These are phyloP conservation scores for Schizophyllum amplum DNA, from an alignment of 1,284 basidiomycete species.

Conservation along the genomic window DNA sequence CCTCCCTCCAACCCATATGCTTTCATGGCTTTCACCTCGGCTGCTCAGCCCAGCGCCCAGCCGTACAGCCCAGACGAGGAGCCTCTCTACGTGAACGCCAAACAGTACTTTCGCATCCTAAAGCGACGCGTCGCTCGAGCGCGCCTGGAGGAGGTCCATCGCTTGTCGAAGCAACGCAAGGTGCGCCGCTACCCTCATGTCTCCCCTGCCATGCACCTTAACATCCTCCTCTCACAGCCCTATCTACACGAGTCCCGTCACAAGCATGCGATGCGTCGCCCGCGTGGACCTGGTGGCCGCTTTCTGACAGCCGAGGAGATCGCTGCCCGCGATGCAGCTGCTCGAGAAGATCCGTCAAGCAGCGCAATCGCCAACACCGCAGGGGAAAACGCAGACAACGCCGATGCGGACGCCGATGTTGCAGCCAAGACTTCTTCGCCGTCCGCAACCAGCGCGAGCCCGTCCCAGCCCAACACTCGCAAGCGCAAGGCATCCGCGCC, in stretches of 20 bases:
- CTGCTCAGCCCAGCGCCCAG: no score
- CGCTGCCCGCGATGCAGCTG: conserved; percentile 58
- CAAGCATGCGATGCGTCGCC: conserved; percentile 95
- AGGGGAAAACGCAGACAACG: conserved; percentile 12
- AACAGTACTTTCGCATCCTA: conserved; percentile 95
- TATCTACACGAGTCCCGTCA: conserved; percentile 97
- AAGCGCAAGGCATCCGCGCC: no score
- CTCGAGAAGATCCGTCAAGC: conserved; percentile 10
- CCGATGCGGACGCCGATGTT: conserved; percentile 5
- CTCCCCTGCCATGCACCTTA: neutral
- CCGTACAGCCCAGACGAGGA: conserved; percentile 69
- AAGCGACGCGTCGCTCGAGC: conserved; percentile 86
- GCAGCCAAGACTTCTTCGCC: conserved; percentile 9
- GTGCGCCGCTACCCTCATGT: conserved; percentile 32
- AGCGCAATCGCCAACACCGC: conserved; percentile 17
- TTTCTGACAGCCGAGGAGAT: conserved; percentile 96
- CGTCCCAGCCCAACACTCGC: neutral
- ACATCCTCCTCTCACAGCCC: conserved; percentile 45
- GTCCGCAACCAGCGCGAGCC: neutral
- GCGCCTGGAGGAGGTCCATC: conserved; percentile 85
- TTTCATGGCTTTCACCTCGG: no score
- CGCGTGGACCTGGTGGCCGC: conserved; percentile 91
- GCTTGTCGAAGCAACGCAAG: conserved; percentile 87
- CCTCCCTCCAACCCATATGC: no score
- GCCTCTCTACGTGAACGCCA: conserved; percentile 94